A percentile compares a stretch with the other conserved stretches of the same genome.
phyloP scores from a whole-genome alignment of 805 yeast species.

The Saccharomycopsis fibuligera region DNA sequence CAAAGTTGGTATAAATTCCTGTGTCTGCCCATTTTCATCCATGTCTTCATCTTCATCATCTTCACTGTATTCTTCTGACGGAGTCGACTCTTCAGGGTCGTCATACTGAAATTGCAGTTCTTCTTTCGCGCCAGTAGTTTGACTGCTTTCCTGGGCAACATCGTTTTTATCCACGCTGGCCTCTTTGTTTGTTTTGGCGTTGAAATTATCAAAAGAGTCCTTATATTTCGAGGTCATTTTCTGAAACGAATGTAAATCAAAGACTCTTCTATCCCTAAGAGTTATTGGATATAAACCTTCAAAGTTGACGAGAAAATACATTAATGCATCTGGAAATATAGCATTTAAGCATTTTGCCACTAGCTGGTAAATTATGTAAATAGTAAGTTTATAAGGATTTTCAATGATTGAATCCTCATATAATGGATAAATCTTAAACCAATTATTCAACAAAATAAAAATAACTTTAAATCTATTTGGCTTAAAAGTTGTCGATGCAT shows the following conservation, averaged over 20 bases:
- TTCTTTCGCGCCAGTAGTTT: not conserved
- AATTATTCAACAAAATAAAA: not conserved
- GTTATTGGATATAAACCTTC: conserved; percentile 12
- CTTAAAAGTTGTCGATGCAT: not conserved
- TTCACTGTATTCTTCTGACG: not conserved
- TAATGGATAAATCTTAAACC: conserved; percentile 8
- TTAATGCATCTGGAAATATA: conserved; percentile 5
- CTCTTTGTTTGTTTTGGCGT: not conserved
- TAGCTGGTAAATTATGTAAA: conserved; percentile 5
- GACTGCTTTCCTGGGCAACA: not conserved
- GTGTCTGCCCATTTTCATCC: not conserved
- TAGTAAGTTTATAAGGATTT: conserved; percentile 4
- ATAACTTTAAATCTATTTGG: not conserved
- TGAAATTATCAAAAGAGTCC: too few species aligned
- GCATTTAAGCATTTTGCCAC: conserved; percentile 7
- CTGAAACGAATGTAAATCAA: conserved; percentile 1
- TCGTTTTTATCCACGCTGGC: not conserved
- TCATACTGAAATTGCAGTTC: too few species aligned
- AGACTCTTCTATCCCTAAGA: not conserved
- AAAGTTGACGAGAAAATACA: conserved; percentile 4
- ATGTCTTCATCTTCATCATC: not conserved
- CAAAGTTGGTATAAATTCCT: not conserved
- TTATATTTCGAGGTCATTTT: too few species aligned
- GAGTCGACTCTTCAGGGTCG: not conserved
- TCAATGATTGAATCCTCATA: not conserved